phyloP scores from a whole-genome alignment of 306 rosid species.

The cucumber (Cucumis sativus) region DNA sequence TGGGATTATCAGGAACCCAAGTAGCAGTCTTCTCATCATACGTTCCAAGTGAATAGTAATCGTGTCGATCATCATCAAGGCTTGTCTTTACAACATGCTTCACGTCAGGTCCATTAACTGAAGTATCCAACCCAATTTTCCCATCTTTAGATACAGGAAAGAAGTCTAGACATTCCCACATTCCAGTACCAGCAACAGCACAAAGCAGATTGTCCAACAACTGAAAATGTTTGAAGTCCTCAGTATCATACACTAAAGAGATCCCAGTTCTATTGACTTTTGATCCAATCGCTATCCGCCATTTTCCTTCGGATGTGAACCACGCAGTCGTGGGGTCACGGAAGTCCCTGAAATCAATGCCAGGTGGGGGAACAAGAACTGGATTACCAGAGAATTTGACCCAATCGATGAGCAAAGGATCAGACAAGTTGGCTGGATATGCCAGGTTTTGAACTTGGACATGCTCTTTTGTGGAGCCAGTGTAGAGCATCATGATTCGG shows the following conservation, averaged over 20 bases:
- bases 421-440: slow-evolving; percentile 50
- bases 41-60: slow-evolving; percentile 68
- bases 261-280: slow-evolving; percentile 55
- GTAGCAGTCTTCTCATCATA: slow-evolving; percentile 42
- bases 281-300: slow-evolving; percentile 68
- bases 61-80: slow-evolving; percentile 57
- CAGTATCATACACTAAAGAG: slow-evolving; percentile 55
- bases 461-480: slow-evolving; percentile 63
- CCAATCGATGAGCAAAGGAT: slow-evolving; percentile 69
- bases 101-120: slow-evolving; percentile 37
- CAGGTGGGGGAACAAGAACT: slow-evolving; percentile 56
- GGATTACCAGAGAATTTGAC: slow-evolving; percentile 60
- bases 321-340: slow-evolving; percentile 94
- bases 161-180: slow-evolving; percentile 94
- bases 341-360: slow-evolving; percentile 40
- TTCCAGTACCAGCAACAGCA: slow-evolving; percentile 60
- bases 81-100: slow-evolving; percentile 72
- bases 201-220: slow-evolving; percentile 32
- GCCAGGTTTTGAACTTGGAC: slow-evolving; percentile 80
- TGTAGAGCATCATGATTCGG: slow-evolving; percentile 61
- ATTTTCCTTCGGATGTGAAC: slow-evolving; percentile 62
- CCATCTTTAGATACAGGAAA: slow-evolving; percentile 36
- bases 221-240: slow-evolving; percentile 48
- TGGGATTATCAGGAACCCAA: slow-evolving; percentile 39
- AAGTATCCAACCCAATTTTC: slow-evolving; percentile 46